phyloP scores from a whole-genome alignment of 768 basidiomycete species.

The Termitomyces sp. region DNA sequence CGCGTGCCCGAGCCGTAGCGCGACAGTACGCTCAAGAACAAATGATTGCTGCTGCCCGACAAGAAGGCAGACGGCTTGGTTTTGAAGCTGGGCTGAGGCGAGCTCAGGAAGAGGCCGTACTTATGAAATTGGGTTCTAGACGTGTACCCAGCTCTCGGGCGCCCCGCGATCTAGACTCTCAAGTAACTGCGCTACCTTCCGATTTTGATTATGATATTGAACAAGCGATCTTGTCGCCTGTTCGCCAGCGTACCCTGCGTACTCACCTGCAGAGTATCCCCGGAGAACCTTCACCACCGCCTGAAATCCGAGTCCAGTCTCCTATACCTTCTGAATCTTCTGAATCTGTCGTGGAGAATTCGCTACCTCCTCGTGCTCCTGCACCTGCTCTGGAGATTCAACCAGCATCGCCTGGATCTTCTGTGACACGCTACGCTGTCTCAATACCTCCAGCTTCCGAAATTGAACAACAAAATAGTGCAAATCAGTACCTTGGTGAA shows the following conservation, averaged over 20 bases:
- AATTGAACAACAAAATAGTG: constrained; percentile 16
- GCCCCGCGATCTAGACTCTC: background rate
- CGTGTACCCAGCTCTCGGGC: background rate
- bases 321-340: background rate
- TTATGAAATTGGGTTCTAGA: background rate
- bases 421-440: constrained; percentile 22
- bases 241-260: background rate
- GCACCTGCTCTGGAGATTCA: background rate
- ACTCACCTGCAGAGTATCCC: background rate
- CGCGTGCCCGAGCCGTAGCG: constrained; percentile 43
- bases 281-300: background rate
- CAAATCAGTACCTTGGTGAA: constrained; percentile 15
- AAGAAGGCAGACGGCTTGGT: constrained; percentile 51
- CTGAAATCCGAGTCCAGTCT: background rate
- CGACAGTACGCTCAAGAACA: constrained; percentile 45
- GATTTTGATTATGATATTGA: background rate
- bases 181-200: background rate
- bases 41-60: constrained; percentile 45
- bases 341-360: background rate
- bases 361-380: background rate
- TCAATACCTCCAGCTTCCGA: constrained; percentile 26
- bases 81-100: constrained; percentile 42
- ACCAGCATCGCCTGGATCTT: constrained; percentile 14
- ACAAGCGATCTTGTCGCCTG: constrained; percentile 6
- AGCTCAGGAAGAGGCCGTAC: constrained; percentile 25